Conservation (phyloP, 2,329 filamentous ascomycete species). For the Penicillium freii region DNA sequence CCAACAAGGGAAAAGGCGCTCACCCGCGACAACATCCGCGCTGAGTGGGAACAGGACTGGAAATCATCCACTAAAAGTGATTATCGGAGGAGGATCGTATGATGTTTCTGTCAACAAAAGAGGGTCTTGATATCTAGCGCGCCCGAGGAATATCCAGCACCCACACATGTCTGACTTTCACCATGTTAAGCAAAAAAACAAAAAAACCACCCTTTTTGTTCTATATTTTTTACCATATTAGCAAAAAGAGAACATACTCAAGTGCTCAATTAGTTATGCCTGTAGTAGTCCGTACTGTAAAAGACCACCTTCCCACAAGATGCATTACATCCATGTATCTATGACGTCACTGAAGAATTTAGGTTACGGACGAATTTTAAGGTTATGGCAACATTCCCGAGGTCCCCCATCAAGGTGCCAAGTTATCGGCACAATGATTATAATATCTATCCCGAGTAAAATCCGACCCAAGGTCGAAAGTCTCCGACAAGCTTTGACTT, state of each 20-base stretch:
- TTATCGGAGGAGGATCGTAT: neutral
- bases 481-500: neutral
- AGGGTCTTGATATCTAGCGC: neutral
- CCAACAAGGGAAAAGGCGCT: neutral
- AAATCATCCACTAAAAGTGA: neutral
- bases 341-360: neutral
- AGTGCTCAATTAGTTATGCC: neutral
- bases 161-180: neutral
- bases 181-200: neutral
- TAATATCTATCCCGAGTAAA: neutral
- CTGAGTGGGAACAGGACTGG: neutral
- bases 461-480: neutral
- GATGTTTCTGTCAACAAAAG: neutral
- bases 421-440: neutral
- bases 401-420: neutral
- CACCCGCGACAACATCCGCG: neutral
- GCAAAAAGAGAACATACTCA: neutral
- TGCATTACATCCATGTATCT: too few species aligned
- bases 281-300: neutral
- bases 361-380: neutral
- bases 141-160: neutral
- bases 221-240: neutral
- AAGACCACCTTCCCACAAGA: neutral
- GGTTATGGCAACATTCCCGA: neutral
- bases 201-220: neutral